These are phyloP conservation scores for Colletotrichum lindemuthianum DNA, from an alignment of 2,329 filamentous ascomycete genomes.

Conservation along the genomic window DNA sequence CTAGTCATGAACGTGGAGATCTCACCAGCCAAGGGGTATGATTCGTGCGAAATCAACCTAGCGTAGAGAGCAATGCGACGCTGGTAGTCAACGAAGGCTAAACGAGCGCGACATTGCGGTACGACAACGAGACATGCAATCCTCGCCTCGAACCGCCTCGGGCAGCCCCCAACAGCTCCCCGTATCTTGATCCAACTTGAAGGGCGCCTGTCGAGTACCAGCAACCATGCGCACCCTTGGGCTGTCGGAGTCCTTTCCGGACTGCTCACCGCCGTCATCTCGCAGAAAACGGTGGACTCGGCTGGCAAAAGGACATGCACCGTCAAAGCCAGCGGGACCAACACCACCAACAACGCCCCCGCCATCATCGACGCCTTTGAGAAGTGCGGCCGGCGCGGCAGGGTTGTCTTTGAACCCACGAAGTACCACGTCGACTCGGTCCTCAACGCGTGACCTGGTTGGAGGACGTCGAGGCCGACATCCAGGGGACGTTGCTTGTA, in stretches of 20 bases:
- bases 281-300: not conserved
- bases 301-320: slow-evolving; percentile 39
- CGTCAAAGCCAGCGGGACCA: slow-evolving; percentile 38
- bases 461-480: too few species aligned
- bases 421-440: slow-evolving; percentile 44
- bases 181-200: too few species aligned
- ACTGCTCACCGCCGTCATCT: not conserved
- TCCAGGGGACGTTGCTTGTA: too few species aligned
- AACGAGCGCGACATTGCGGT: not conserved
- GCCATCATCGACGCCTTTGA: slow-evolving; percentile 45
- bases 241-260: not conserved
- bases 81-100: not conserved
- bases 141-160: not conserved
- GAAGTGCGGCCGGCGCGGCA: slow-evolving; percentile 40
- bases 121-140: not conserved
- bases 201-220: too few species aligned
- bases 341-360: slow-evolving; percentile 44
- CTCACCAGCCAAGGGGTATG: not conserved
- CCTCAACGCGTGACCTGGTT: too few species aligned
- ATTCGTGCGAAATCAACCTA: slow-evolving; percentile 26
- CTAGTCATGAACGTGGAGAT: slow-evolving; percentile 1
- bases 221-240: not conserved
- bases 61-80: not conserved
- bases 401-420: slow-evolving; percentile 45
- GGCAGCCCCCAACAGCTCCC: not conserved